phyloP scores from a whole-genome alignment of 129 eudicot species.

The Heracleum sosnowskyi region DNA sequence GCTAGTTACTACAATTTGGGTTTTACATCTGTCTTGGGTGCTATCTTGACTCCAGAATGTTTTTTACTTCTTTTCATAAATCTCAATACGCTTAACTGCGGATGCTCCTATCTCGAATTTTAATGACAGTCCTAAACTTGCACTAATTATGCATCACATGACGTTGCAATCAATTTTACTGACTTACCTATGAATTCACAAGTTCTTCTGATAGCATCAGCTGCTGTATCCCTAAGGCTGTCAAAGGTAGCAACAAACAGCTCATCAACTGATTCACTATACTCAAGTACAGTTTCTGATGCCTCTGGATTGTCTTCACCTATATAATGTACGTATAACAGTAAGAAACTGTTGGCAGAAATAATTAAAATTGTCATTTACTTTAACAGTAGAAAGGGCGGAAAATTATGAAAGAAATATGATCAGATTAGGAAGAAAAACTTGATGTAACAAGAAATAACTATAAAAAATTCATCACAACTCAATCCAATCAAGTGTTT shows the following conservation, averaged over 20 bases:
- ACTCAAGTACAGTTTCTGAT: constrained; percentile 20
- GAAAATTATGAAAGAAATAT: neutral
- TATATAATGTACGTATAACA: constrained; percentile 24
- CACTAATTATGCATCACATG: neutral
- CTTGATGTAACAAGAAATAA: neutral
- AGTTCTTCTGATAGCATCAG: constrained; percentile 54
- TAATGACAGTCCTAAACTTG: neutral
- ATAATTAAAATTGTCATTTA: neutral
- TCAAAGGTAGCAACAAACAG: constrained; percentile 88
- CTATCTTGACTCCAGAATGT: neutral
- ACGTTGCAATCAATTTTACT: neutral
- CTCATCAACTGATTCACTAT: constrained; percentile 79
- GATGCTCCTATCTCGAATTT: neutral
- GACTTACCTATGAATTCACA: constrained; percentile 73
- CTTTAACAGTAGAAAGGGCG: neutral
- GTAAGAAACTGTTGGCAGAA: constrained; percentile 16
- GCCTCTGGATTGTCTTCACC: constrained; percentile 37
- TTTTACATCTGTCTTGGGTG: neutral
- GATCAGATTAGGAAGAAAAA: neutral
- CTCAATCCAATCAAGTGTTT: neutral
- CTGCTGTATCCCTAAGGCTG: constrained; percentile 58
- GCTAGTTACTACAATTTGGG: neutral
- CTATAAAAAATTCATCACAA: neutral
- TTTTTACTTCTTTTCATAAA: neutral
- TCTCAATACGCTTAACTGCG: neutral